Evolutionary conservation across 164 flowering plant species (phyloP).

Genomic region (Annona cherimola): DNA sequence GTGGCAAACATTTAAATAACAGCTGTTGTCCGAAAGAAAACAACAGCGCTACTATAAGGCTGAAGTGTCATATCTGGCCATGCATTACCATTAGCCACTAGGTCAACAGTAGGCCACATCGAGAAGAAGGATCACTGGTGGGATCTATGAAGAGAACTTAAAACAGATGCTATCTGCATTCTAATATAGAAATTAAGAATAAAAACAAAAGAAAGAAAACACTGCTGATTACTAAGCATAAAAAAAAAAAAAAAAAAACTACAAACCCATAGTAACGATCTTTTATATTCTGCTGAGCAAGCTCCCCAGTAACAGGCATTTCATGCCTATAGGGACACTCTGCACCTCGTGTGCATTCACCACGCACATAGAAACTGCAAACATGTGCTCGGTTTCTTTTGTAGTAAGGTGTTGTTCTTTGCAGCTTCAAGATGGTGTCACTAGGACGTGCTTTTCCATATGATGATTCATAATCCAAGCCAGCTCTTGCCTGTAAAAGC

Average conservation of each 20-base stretch:
- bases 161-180: neutral
- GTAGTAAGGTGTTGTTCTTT: constrained; percentile 85
- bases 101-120: too few relatives aligned
- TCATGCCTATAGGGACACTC: constrained; percentile 97
- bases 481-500: constrained; percentile 71
- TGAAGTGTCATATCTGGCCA: too few relatives aligned
- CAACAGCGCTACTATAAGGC: neutral
- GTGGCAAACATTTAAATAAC: neutral
- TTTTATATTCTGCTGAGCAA: constrained; percentile 90
- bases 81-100: too few relatives aligned
- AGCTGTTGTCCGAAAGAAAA: neutral
- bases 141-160: neutral
- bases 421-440: constrained; percentile 86
- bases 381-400: constrained; percentile 89
- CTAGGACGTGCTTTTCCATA: constrained; percentile 72
- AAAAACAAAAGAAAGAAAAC: neutral
- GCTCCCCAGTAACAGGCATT: constrained; percentile 91
- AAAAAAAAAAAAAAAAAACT: neutral
- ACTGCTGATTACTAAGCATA: neutral
- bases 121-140: too few relatives aligned
- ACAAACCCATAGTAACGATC: constrained; percentile 98
- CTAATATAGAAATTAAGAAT: neutral
- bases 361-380: constrained; percentile 87
- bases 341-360: constrained; percentile 94
- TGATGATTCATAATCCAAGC: constrained; percentile 82